Evolutionary conservation across 371 early-diverging fungal species (phyloP), one percentile per base, ranked within the genome.

Genomic region (Lichtheimia ornata): DNA sequence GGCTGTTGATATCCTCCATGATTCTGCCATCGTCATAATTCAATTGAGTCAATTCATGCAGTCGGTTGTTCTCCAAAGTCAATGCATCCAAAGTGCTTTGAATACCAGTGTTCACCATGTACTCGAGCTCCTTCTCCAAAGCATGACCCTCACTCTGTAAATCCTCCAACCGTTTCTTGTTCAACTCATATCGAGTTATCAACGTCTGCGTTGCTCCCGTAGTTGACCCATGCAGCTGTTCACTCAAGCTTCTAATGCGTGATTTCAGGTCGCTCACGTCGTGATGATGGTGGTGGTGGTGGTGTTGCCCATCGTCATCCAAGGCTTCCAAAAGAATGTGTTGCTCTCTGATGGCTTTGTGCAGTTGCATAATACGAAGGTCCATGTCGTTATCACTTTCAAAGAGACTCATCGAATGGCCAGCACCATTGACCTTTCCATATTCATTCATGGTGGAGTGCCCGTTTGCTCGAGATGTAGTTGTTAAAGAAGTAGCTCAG

Each of bases 51-150:
- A 59, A 42, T 24, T 67, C 71, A 41, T 64, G 49, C 4, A 73
- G 53, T 5, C 53, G 63, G 17, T 74, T 65, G 6, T 65, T 72
- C 63, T 76, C 73, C 18, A 18, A 25, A 3, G 55, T 15, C 11
- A 76, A 24, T 17, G 71, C 58, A 2, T 58, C 44, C 13, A 70
- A 50, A 11, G 69, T 24, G 12, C 58, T 63, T 27, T 56, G 63
- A 9, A 74, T 61, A 42, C 65, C 63, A 6, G 64, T 74, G 6
- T 67, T 52, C 17, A 72, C 28, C 5, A 77, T 42, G 55, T 77
- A 80, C 27, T 72, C 65, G 9, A 77, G 50, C 59, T 80, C 80
- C 40, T 75, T 74, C 24, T 67, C 42, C 17, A 76, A 22, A 0
- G 70, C 28, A 6, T 61, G 57, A 15, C 66, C 63, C 52, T 80